Evolutionary conservation across 2,329 filamentous ascomycete genomes (phyloP), one percentile per base, ranked within the genome.

Genomic region (Rhynchosporium agropyri): DNA sequence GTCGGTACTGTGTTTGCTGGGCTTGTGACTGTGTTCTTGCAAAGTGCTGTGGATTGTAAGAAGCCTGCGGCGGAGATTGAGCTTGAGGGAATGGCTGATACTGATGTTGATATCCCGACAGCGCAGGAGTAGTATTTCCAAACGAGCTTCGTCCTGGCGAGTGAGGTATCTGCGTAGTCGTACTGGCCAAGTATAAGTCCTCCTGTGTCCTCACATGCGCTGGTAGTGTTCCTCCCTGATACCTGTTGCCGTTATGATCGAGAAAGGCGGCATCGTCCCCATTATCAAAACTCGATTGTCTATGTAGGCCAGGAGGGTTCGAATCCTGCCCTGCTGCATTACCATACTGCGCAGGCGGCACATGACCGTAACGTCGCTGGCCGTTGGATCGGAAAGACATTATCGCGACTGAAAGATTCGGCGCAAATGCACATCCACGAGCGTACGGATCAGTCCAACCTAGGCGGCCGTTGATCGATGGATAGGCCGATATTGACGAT

Each of bases 261-360:
- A 84, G 80, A 69, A 86, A 84, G 55, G 79, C 77, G 54, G 81
- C 79, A 74, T 94, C 90, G 75, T 95, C 91, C 67, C 89, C 90
- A 68, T 83, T 85, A 75, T 92, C 88, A 79, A 91, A 92, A 79
- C 89, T 94, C 55, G 85, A 83, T 67, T 85, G 83, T 68, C 89
- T 82, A 49, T 71, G 72, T 38, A 75, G 42, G 43, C 69, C 67
- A 26, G 78, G 76, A 67, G 72, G 69, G 68, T 79, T 78, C 40
- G 72, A 64, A 54, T 75, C 72, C 63, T 77, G 75, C 49, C 78
- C 75, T 65, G 76, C 74, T 48, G 73, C 67, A 58, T 76, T 70
- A 54, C 80, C 77, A 67, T 89, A 89, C 73, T 87, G 85, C 36
- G 86, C 85, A 15, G 86, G 86, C 65, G 86, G 86, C 56, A 89